These are phyloP conservation scores for Hylodesmum podocarpum DNA, from an alignment of 306 rosid species.

Conservation along the genomic window DNA sequence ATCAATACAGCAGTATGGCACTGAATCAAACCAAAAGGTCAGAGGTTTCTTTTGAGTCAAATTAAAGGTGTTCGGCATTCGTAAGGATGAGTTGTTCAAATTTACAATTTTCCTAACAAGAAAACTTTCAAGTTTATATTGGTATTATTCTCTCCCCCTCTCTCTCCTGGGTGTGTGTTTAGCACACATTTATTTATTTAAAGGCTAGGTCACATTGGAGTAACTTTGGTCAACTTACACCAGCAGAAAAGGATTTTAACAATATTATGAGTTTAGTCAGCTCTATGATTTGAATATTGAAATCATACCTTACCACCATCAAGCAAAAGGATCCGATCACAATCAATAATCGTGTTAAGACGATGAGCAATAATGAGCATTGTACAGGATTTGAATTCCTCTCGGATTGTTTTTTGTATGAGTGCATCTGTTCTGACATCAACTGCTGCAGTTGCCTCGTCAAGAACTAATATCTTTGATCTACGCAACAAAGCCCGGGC, in stretches of 20 bases:
- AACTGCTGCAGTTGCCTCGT: constrained; percentile 96
- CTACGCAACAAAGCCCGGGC: constrained; percentile 84
- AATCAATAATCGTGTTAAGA: constrained; percentile 85
- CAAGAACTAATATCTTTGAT: constrained; percentile 92
- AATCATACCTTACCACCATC: constrained; percentile 77
- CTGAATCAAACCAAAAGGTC: constrained; percentile 16
- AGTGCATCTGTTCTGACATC: constrained; percentile 96
- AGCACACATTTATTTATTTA: background rate
- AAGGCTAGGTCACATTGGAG: background rate
- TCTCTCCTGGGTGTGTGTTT: background rate
- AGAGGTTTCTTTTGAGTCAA: background rate
- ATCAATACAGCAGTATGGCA: background rate
- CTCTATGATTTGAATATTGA: background rate
- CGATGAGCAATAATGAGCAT: constrained; percentile 95
- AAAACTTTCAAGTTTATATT: background rate
- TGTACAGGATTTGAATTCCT: constrained; percentile 86
- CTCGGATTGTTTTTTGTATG: constrained; percentile 85
- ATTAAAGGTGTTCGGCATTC: background rate
- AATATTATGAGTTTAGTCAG: constrained; percentile 6
- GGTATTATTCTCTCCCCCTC: background rate
- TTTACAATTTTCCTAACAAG: background rate
- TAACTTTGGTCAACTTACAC: background rate
- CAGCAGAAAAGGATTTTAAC: background rate
- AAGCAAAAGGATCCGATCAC: constrained; percentile 79
- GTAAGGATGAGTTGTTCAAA: constrained; percentile 2